These are phyloP conservation scores for Symmetrospora coprosmae DNA, from an alignment of 768 basidiomycete genomes.

Conservation along the genomic window DNA sequence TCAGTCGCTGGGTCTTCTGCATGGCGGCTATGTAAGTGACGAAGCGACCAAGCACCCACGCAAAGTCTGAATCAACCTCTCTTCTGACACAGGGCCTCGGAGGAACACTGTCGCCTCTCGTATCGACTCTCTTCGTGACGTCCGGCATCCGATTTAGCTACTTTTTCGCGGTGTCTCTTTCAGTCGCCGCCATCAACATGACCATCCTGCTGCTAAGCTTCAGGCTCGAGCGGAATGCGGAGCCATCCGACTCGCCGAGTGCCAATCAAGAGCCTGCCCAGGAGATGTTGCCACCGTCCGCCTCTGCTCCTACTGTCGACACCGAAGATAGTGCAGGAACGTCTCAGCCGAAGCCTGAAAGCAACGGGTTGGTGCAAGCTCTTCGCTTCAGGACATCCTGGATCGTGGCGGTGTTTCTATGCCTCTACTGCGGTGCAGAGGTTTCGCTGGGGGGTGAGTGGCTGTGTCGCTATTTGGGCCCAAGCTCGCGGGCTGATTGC, in stretches of 20 bases:
- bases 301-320: not conserved
- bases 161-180: conserved; percentile 9
- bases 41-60: not conserved
- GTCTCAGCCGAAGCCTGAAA: too few species aligned
- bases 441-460: too few species aligned
- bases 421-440: too few species aligned
- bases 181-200: not conserved
- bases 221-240: not conserved
- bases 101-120: not conserved
- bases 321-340: too few species aligned
- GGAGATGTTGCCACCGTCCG: not conserved
- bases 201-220: not conserved
- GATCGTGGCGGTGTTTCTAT: too few species aligned
- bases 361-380: too few species aligned
- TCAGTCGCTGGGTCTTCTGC: conserved; percentile 6
- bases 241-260: not conserved
- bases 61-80: too few species aligned
- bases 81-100: not conserved
- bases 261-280: not conserved
- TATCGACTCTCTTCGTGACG: conserved; percentile 8
- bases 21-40: conserved; percentile 3
- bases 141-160: conserved; percentile 1
- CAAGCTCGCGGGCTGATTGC: not conserved
- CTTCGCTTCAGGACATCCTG: too few species aligned
- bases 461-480: too few species aligned